Conservation (phyloP, 2,329 filamentous ascomycete genomes). For the Fusarium agapanthi region DNA sequence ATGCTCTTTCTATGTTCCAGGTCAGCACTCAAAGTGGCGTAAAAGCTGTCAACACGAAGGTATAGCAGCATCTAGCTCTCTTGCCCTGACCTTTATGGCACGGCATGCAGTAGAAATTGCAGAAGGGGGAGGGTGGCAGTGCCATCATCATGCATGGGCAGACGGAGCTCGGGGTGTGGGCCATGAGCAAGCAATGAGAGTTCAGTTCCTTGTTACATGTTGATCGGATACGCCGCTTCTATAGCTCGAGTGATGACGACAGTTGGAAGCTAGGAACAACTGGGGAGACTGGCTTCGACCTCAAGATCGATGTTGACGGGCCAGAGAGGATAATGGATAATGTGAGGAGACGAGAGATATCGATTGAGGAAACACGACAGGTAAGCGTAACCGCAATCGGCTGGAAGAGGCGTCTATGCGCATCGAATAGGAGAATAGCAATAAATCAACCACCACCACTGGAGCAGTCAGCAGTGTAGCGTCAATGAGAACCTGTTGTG, state of each 20-base stretch:
- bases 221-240: background rate
- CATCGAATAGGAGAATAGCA: conserved; percentile 7
- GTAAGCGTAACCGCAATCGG: background rate
- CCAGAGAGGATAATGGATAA: background rate
- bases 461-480: background rate
- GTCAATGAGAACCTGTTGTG: conserved; percentile 4
- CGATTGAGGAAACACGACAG: conserved; percentile 8
- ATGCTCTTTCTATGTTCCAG: background rate
- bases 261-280: background rate
- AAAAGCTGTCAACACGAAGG: background rate
- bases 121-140: conserved; percentile 34
- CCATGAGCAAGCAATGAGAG: conserved; percentile 7
- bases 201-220: background rate
- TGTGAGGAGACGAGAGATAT: conserved; percentile 17
- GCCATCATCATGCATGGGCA: conserved; percentile 30
- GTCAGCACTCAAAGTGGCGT: background rate
- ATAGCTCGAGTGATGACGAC: background rate
- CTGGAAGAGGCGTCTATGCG: background rate
- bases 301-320: background rate
- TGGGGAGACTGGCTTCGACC: background rate
- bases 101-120: conserved; percentile 16
- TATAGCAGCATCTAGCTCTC: background rate
- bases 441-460: background rate
- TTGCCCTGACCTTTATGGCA: conserved; percentile 1
- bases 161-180: conserved; percentile 32